Conservation (phyloP, 1,284 basidiomycete genomes). For the Marasmius fiardii region DNA sequence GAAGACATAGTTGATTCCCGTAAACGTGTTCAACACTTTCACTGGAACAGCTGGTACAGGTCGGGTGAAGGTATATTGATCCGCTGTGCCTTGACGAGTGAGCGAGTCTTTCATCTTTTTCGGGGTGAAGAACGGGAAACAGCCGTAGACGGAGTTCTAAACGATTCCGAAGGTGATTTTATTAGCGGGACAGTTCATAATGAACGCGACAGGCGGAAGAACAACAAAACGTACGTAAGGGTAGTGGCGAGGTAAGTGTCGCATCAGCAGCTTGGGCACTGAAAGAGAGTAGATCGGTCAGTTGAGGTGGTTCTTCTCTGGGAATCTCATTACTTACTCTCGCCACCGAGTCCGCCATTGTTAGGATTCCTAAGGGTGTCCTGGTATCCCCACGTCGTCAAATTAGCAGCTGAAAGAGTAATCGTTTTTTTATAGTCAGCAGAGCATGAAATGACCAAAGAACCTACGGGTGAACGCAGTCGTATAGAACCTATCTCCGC, state of each 20-base stretch:
- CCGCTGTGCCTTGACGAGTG: constrained; percentile 33
- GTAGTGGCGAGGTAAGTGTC: constrained; percentile 46
- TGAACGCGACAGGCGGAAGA: background rate
- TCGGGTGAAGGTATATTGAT: constrained; percentile 41
- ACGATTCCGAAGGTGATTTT: too few relatives aligned
- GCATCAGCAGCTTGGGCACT: constrained; percentile 44
- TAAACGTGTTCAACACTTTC: constrained; percentile 38
- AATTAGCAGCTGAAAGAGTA: constrained; percentile 30
- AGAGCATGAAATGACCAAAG: background rate
- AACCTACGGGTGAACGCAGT: background rate
- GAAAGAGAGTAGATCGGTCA: constrained; percentile 6
- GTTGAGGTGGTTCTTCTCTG: background rate
- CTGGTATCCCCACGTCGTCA: constrained; percentile 49
- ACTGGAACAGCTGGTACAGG: constrained; percentile 28
- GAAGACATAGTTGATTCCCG: constrained; percentile 40
- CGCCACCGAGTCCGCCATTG: constrained; percentile 32
- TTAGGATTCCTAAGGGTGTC: constrained; percentile 38
- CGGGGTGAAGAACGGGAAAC: constrained; percentile 59
- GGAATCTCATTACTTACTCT: constrained; percentile 21
- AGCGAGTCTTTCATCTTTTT: constrained; percentile 39
- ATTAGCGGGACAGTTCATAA: too few relatives aligned
- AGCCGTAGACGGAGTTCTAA: constrained; percentile 35
- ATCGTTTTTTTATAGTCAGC: background rate
- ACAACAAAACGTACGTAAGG: constrained; percentile 19
- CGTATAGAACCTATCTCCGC: background rate